Evolutionary conservation across 2,329 filamentous ascomycete genomes (phyloP), one percentile per base, ranked within the genome.

Genomic region (Botrytis fabae): DNA sequence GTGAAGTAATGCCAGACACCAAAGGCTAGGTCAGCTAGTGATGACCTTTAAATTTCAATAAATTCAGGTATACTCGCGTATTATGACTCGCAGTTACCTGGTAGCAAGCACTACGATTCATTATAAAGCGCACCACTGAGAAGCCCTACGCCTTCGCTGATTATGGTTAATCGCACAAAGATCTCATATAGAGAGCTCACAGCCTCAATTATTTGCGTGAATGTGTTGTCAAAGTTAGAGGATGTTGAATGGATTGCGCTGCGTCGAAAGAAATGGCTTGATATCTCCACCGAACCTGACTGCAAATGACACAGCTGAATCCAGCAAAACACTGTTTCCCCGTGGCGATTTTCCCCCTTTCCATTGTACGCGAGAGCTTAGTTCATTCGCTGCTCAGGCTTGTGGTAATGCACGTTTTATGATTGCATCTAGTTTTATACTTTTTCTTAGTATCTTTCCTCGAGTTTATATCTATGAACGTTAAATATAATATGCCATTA

Each of bases 101-200:
- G 14, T 12, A 16, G 14, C 12, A 6, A 28, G 6, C 2, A 9
- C n/a, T 54, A 18, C 6, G 51, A 28, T 54, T 14, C 51, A 54
- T 1, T 9, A 28, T 54, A 18, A 28, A 54, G 6, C 51, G 6
- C 8, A 28, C 2, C 25, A 18, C 51, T 8, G 51, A 28, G 51
- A 28, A 18, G 14, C 6, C 20, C 44, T 46, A 20, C 18, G 18
- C 44, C 20, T 1, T 54, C 6, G n/a, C 51, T 28, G 51, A 54
- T 54, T 16, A 9, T 54, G 2, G 1, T 9, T 18, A 28, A 16
- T 54, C 51, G 16, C 6, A 54, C 14, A 54, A 16, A 28, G 3
- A 9, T 0, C 14, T 0, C n/a, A 28, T 16, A 28, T 28, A 18
- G 7, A 54, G n/a, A 28, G 5, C n/a, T 18, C 51, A 9, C 1